Conservation (phyloP, 257 asterid species). For the Vinca minor region DNA sequence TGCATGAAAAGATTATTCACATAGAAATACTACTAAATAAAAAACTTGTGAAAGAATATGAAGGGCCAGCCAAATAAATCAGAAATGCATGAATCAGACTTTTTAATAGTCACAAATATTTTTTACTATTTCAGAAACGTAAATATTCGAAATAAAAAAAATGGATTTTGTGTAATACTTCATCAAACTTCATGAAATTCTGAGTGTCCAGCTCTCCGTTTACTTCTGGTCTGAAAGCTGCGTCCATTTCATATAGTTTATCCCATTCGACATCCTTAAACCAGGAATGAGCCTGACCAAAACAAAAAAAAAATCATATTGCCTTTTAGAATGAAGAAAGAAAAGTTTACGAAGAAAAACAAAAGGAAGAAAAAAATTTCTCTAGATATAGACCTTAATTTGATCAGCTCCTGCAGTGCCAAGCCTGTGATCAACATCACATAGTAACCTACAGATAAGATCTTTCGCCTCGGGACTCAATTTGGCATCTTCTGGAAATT, state of each 20-base stretch:
- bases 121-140: neutral
- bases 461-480: slow-evolving; percentile 80
- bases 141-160: neutral
- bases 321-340: slow-evolving; percentile 13
- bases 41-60: neutral
- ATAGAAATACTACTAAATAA: neutral
- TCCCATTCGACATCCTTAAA: slow-evolving; percentile 80
- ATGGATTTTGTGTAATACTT: slow-evolving; percentile 36
- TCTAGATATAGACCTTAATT: slow-evolving; percentile 52
- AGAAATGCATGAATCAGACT: too few relatives aligned
- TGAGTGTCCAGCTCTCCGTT: slow-evolving; percentile 94
- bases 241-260: slow-evolving; percentile 88
- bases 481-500: slow-evolving; percentile 68
- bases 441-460: slow-evolving; percentile 73
- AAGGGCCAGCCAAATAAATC: neutral
- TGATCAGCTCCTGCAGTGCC: slow-evolving; percentile 86
- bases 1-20: slow-evolving; percentile 18
- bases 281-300: slow-evolving; percentile 94
- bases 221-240: slow-evolving; percentile 87
- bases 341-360: neutral
- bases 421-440: slow-evolving; percentile 91
- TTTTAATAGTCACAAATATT: neutral
- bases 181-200: slow-evolving; percentile 94
- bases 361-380: slow-evolving; percentile 4
- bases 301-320: slow-evolving; percentile 11